Percentiles rank a stretch among this genome's conserved stretches.
Evolutionary conservation across 73 alveolate genomes (phyloP).

Genomic region (Paramecium sexaurelia): DNA sequence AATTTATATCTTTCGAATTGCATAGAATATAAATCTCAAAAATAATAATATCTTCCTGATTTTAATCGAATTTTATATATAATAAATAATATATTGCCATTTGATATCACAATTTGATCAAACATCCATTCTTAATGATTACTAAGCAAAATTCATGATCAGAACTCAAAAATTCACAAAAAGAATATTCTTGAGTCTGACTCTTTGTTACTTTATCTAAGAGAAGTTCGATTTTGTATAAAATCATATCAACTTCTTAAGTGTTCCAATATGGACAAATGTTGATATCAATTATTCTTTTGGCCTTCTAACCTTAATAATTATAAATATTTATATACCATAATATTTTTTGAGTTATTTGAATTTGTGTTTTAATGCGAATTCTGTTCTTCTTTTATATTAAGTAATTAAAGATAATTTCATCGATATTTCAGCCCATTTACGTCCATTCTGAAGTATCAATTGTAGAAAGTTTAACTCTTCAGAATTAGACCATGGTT

Average conservation of each 20-base stretch:
- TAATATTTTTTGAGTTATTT: not conserved
- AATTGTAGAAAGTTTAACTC: constrained; percentile 39
- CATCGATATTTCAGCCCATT: constrained; percentile 47
- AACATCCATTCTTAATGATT: not conserved
- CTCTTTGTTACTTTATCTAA: not conserved
- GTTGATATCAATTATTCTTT: not conserved
- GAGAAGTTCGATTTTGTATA: not conserved
- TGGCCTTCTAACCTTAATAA: not conserved
- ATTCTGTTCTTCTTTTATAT: constrained; percentile 30
- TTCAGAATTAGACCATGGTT: not conserved
- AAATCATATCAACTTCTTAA: not conserved
- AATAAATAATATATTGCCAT: not conserved
- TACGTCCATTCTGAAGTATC: constrained; percentile 31
- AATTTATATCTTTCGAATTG: not conserved
- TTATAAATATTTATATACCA: not conserved
- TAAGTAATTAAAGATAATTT: not conserved
- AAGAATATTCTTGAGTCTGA: not conserved
- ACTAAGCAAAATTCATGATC: constrained; percentile 6
- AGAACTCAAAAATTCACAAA: not conserved
- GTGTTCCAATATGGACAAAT: not conserved
- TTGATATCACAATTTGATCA: not conserved
- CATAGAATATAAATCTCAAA: not conserved
- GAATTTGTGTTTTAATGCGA: constrained; percentile 29
- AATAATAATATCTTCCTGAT: not conserved
- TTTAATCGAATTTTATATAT: not conserved